Percentiles rank a stretch among this genome's conserved stretches.
Conservation (phyloP, 108 stramenopile species). For the Chaetoceros muelleri region DNA sequence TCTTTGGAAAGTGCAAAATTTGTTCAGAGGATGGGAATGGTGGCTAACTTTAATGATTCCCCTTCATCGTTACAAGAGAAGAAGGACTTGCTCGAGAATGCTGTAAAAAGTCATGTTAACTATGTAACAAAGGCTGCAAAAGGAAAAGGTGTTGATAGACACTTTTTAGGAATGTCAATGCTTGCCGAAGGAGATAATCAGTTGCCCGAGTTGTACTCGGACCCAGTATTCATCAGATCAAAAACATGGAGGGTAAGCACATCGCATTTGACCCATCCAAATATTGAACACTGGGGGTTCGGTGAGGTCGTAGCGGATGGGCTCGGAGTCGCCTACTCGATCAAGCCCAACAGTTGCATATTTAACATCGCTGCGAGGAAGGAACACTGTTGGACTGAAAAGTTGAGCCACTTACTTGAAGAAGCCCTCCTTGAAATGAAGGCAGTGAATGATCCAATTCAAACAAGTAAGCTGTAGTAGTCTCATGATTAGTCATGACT, state of each 20-base stretch:
- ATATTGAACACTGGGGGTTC: conserved; percentile 84
- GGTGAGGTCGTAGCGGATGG: conserved; percentile 88
- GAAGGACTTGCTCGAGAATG: conserved; percentile 40
- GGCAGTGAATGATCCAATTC: conserved; percentile 25
- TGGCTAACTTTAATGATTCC: conserved; percentile 19
- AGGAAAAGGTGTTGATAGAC: conserved; percentile 79
- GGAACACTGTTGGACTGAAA: conserved; percentile 52
- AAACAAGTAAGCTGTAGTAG: conserved; percentile 56
- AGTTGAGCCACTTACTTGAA: conserved; percentile 52
- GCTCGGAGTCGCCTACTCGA: conserved; percentile 77
- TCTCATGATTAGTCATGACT: too few relatives aligned
- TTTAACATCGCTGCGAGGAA: conserved; percentile 70
- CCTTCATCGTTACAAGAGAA: conserved; percentile 27
- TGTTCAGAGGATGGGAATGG: conserved; percentile 36
- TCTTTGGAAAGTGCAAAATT: conserved; percentile 45
- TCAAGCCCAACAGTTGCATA: conserved; percentile 58
- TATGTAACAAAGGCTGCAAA: conserved; percentile 61
- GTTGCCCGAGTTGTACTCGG: conserved; percentile 48
- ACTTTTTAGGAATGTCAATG: conserved; percentile 70
- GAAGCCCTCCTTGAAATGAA: conserved; percentile 81
- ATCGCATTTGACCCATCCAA: conserved; percentile 80
- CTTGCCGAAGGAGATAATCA: conserved; percentile 43
- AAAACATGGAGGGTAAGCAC: conserved; percentile 88
- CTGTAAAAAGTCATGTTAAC: conserved; percentile 59
- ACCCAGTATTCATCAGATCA: conserved; percentile 60